Conservation (phyloP, 352 stramenopile species). For the Phytophthora kernoviae region DNA sequence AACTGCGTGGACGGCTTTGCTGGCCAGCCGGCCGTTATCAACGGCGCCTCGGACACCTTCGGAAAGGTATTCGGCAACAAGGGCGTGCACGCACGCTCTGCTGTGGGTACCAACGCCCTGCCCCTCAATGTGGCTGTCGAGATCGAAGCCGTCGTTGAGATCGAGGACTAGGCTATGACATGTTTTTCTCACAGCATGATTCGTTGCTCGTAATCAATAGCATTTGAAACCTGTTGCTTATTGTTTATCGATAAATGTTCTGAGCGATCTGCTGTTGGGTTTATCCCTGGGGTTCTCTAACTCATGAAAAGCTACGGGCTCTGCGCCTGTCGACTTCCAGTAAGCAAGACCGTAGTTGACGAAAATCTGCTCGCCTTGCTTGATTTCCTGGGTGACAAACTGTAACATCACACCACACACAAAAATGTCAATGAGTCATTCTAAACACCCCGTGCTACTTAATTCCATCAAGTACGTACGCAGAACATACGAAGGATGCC, state of each 20-base stretch:
- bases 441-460: not conserved
- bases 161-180: conserved; percentile 72
- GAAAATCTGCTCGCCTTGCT: conserved; percentile 66
- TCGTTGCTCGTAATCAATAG: conserved; percentile 5
- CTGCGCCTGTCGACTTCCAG: conserved; percentile 66
- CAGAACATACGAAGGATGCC: conserved; percentile 81
- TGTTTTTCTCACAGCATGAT: too few species aligned
- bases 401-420: conserved; percentile 29
- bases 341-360: conserved; percentile 76
- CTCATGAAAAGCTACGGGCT: conserved; percentile 57
- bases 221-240: conserved; percentile 8
- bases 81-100: conserved; percentile 92
- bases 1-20: conserved; percentile 94
- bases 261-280: too few species aligned
- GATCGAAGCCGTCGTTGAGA: conserved; percentile 96
- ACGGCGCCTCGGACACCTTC: conserved; percentile 95
- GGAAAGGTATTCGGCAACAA: conserved; percentile 92
- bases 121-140: conserved; percentile 97
- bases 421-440: conserved; percentile 3
- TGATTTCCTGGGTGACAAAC: conserved; percentile 57
- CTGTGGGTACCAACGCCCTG: conserved; percentile 96
- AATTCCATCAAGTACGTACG: conserved; percentile 34
- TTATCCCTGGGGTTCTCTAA: too few species aligned
- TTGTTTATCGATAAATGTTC: too few species aligned
- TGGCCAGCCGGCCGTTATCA: conserved; percentile 93